A percentile compares a stretch with the other conserved stretches of the same genome.
phyloP scores from a whole-genome alignment of 768 basidiomycete genomes.

The Tylopilus felleus region DNA sequence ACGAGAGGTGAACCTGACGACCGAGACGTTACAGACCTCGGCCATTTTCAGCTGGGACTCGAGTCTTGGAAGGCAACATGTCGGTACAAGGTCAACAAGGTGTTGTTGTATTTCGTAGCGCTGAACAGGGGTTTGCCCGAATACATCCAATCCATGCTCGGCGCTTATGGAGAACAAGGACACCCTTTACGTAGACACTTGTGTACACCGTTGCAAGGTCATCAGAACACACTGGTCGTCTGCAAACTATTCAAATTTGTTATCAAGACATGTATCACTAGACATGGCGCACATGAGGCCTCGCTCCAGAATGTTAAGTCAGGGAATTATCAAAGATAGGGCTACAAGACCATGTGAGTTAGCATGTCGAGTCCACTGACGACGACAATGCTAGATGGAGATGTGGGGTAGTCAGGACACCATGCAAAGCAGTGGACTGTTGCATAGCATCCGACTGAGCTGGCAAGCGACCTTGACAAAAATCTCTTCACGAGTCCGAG shows the following conservation, averaged over 20 bases:
- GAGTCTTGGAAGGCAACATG: neutral
- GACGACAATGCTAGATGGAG: neutral
- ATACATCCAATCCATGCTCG: neutral
- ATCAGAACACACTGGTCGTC: neutral
- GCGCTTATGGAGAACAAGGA: constrained; percentile 6
- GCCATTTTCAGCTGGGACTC: neutral
- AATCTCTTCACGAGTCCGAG: constrained; percentile 63
- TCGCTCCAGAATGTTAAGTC: neutral
- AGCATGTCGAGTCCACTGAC: neutral
- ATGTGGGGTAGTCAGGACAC: neutral
- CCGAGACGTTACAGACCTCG: constrained; percentile 4
- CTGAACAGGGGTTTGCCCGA: neutral
- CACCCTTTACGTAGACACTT: neutral
- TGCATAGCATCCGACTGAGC: neutral
- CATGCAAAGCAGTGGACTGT: neutral
- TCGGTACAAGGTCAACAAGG: constrained; percentile 20
- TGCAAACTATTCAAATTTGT: neutral
- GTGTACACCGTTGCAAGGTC: neutral
- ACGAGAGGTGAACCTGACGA: constrained; percentile 14
- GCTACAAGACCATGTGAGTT: neutral
- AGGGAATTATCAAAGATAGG: neutral
- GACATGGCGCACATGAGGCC: neutral
- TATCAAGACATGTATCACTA: neutral
- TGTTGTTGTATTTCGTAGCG: constrained; percentile 19
- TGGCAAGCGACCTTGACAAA: neutral